A percentile compares a stretch with the other conserved stretches of the same genome.
phyloP scores from a whole-genome alignment of 306 rosid species.

The Gleditsia sinensis region DNA sequence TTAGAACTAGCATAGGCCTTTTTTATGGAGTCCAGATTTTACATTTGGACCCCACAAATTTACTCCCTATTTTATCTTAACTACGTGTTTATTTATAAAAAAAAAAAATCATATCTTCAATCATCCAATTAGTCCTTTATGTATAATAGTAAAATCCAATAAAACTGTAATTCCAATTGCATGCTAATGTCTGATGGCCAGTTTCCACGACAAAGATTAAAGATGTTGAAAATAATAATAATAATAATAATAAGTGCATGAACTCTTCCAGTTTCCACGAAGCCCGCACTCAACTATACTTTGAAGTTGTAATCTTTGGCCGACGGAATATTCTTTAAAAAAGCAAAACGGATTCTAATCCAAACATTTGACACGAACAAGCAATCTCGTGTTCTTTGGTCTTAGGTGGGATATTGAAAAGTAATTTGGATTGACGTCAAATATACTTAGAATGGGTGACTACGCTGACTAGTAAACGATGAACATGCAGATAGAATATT shows the following conservation, averaged over 20 bases:
- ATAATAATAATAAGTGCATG: no score
- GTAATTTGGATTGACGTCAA: not conserved
- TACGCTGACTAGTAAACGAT: not conserved
- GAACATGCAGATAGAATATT: not conserved
- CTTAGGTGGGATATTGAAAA: no score
- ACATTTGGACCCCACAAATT: not conserved
- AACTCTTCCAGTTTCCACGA: not conserved
- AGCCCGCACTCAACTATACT: not conserved
- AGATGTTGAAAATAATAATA: no score
- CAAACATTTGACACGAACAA: no score
- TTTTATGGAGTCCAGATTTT: no score
- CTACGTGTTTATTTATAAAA: no score
- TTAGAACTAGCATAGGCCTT: not conserved
- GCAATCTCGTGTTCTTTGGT: no score
- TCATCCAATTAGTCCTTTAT: no score
- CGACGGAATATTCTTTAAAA: not conserved
- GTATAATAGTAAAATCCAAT: not conserved
- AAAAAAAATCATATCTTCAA: no score
- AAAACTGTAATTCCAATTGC: not conserved
- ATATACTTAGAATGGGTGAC: no score
- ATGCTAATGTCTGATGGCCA: not conserved
- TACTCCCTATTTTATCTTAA: not conserved
- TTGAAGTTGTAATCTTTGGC: not conserved
- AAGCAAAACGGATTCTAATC: no score
- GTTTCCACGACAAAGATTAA: no score